Percentiles rank a stretch among this genome's conserved stretches.
Conservation (phyloP, 345 rosid genomes). For the Orychophragmus violaceus region DNA sequence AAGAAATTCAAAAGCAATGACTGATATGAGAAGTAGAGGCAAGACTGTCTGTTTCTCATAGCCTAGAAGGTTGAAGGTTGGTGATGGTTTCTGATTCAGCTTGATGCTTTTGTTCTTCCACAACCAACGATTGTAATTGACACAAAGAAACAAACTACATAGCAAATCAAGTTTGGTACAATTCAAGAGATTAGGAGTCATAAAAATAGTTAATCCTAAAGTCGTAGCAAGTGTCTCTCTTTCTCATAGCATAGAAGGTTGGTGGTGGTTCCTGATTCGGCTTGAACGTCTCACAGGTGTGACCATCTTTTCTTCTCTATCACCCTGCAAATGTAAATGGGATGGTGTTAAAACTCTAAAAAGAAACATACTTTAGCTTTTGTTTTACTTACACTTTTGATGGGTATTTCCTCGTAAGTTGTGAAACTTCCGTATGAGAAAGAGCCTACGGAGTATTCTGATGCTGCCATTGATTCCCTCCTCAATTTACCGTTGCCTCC, state of each 20-base stretch:
- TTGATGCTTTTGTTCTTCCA: background rate
- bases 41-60: too few relatives aligned
- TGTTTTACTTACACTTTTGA: constrained; percentile 49
- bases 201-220: background rate
- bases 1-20: too few relatives aligned
- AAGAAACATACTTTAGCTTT: background rate
- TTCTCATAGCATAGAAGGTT: constrained; percentile 41
- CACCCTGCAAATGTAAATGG: constrained; percentile 37
- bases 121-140: background rate
- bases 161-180: constrained; percentile 5
- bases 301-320: constrained; percentile 39
- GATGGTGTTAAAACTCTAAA: background rate
- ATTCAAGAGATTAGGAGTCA: background rate
- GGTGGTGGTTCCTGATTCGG: constrained; percentile 51
- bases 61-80: background rate
- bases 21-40: background rate
- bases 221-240: background rate
- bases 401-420: constrained; percentile 56
- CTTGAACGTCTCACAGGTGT: constrained; percentile 92
- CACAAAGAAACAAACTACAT: background rate
- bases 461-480: constrained; percentile 60
- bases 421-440: constrained; percentile 78
- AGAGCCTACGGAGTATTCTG: constrained; percentile 48
- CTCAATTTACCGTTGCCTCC: constrained; percentile 33
- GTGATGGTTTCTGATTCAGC: background rate